Evolutionary conservation across 257 asterid genomes (phyloP).

Genomic region (Solanum pinnatisectum): DNA sequence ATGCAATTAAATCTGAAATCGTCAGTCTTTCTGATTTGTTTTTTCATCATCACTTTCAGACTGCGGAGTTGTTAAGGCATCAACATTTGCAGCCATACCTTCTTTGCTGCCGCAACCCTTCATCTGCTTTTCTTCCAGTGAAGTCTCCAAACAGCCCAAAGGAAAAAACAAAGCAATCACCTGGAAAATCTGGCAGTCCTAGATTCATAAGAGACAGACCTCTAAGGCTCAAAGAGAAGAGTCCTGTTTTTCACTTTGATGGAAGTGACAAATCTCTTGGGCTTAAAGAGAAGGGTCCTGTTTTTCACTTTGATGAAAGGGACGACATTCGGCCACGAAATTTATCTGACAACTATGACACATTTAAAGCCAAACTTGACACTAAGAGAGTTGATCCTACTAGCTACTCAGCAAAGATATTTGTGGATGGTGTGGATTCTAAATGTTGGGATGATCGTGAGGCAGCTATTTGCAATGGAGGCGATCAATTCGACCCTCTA

Average conservation of each 20-base stretch:
- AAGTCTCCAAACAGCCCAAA: slow-evolving; percentile 59
- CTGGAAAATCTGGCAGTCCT: slow-evolving; percentile 31
- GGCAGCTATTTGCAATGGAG: slow-evolving; percentile 40
- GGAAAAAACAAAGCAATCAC: slow-evolving; percentile 48
- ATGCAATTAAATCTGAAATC: not conserved
- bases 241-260: slow-evolving; percentile 50
- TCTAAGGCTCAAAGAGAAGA: slow-evolving; percentile 31
- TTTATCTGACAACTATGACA: slow-evolving; percentile 19
- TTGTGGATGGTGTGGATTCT: slow-evolving; percentile 63
- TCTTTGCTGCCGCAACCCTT: slow-evolving; percentile 60
- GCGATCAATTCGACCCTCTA: slow-evolving; percentile 26
- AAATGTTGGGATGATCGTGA: slow-evolving; percentile 46
- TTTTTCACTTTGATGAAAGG: slow-evolving; percentile 50
- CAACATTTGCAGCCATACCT: slow-evolving; percentile 89
- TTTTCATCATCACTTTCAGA: slow-evolving; percentile 22
- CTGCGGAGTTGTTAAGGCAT: slow-evolving; percentile 83
- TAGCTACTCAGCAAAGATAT: slow-evolving; percentile 55
- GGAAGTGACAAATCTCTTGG: slow-evolving; percentile 27
- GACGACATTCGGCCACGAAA: slow-evolving; percentile 16
- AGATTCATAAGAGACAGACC: slow-evolving; percentile 33
- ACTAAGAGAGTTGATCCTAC: slow-evolving; percentile 80
- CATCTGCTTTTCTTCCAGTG: slow-evolving; percentile 79
- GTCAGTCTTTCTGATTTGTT: not conserved
- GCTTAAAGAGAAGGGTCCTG: slow-evolving; percentile 38
- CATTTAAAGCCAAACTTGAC: slow-evolving; percentile 39